Evolutionary conservation across 495 filamentous ascomycete species (phyloP).

Genomic region (Entonaema liquescens): DNA sequence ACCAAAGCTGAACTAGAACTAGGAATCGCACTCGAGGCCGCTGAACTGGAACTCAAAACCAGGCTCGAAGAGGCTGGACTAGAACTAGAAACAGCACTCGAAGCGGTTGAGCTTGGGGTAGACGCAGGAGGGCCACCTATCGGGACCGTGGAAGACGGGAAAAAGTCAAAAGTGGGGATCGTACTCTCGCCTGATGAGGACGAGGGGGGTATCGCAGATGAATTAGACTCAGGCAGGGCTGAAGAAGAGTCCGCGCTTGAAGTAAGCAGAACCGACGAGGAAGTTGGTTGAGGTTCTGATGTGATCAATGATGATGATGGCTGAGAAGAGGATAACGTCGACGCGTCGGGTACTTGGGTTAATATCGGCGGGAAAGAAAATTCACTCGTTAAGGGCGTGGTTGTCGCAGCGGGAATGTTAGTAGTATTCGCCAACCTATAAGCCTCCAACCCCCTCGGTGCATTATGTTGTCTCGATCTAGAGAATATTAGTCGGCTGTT

Average conservation of each 20-base stretch:
- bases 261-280: slow-evolving; percentile 5
- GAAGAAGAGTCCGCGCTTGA: slow-evolving; percentile 17
- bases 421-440: slow-evolving; percentile 38
- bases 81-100: too few species aligned
- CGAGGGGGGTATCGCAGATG: slow-evolving; percentile 38
- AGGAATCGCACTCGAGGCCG: slow-evolving; percentile 18
- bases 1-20: neutral
- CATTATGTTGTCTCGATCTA: slow-evolving; percentile 34
- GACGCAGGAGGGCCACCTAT: slow-evolving; percentile 9
- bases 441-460: slow-evolving; percentile 20
- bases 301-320: slow-evolving; percentile 9
- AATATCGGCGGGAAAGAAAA: slow-evolving; percentile 17
- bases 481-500: slow-evolving; percentile 25
- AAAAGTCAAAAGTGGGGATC: slow-evolving; percentile 40
- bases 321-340: slow-evolving; percentile 25
- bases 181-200: slow-evolving; percentile 38
- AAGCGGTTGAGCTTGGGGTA: slow-evolving; percentile 7
- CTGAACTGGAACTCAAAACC: too few species aligned
- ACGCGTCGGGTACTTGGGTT: slow-evolving; percentile 11
- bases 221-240: slow-evolving; percentile 5
- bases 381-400: slow-evolving; percentile 22
- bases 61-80: too few species aligned
- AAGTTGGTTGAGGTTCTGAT: slow-evolving; percentile 5
- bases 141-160: slow-evolving; percentile 42
- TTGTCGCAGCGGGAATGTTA: slow-evolving; percentile 17